These are phyloP conservation scores for Neophaeococcomyces aloes DNA, from an alignment of 2,329 filamentous ascomycete species.

Conservation along the genomic window DNA sequence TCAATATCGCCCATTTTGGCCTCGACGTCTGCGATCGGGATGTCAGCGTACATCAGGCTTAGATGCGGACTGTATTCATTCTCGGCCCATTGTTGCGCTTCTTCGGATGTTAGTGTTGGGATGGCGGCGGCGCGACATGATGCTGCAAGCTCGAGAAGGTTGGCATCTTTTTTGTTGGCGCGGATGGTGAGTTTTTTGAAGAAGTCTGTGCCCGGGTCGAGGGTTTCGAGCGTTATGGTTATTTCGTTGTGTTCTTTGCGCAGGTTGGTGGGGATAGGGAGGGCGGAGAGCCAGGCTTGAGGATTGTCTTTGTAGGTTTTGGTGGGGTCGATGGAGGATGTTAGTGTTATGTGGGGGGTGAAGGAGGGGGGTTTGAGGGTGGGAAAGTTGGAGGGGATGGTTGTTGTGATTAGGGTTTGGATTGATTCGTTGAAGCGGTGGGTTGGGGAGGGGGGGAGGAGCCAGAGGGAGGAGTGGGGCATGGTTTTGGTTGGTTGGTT, in stretches of 20 bases:
- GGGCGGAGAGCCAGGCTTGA: constrained; percentile 14
- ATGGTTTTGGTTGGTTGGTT: too few relatives aligned
- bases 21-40: constrained; percentile 10
- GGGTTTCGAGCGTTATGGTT: constrained; percentile 11
- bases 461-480: too few relatives aligned
- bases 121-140: constrained; percentile 9
- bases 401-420: too few relatives aligned
- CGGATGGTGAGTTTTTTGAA: constrained; percentile 14
- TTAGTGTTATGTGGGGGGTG: too few relatives aligned
- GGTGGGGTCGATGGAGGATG: constrained; percentile 11
- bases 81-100: constrained; percentile 13
- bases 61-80: constrained; percentile 13
- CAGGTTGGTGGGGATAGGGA: constrained; percentile 11
- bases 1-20: constrained; percentile 15
- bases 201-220: constrained; percentile 13
- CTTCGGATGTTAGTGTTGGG: neutral
- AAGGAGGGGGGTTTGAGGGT: too few relatives aligned
- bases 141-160: constrained; percentile 12
- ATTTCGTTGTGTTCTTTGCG: constrained; percentile 11
- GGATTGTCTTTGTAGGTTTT: constrained; percentile 9
- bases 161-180: constrained; percentile 10
- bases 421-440: too few relatives aligned
- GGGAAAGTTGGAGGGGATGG: too few relatives aligned
- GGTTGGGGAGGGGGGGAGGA: too few relatives aligned
- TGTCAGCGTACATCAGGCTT: constrained; percentile 16